Percentiles rank a stretch among this genome's conserved stretches.
phyloP scores from a whole-genome alignment of 805 yeast genomes.

The Candida pseudofarinosa region DNA sequence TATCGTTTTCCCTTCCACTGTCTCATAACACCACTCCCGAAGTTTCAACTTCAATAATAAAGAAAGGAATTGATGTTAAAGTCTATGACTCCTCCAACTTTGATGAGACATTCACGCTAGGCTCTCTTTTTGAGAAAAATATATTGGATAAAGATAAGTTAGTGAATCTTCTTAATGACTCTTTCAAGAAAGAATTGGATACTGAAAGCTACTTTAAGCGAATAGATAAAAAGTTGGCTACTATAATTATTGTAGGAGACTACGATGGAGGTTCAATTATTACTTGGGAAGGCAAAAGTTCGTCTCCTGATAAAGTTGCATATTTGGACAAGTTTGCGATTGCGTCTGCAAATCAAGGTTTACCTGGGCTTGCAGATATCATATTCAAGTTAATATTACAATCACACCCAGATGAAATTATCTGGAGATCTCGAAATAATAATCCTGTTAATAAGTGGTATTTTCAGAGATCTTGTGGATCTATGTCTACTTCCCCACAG shows the following conservation, averaged over 20 bases:
- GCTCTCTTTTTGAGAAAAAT: constrained; percentile 31
- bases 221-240: constrained; percentile 63
- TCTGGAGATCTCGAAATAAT: constrained; percentile 84
- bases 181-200: constrained; percentile 71
- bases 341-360: constrained; percentile 75
- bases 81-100: constrained; percentile 32
- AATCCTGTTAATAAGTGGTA: constrained; percentile 98
- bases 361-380: constrained; percentile 90
- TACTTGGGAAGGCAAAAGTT: constrained; percentile 60
- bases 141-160: constrained; percentile 55
- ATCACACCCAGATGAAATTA: constrained; percentile 63
- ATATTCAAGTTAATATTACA: constrained; percentile 77
- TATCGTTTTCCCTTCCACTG: constrained; percentile 87
- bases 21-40: constrained; percentile 49
- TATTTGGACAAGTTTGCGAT: constrained; percentile 95
- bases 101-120: constrained; percentile 35
- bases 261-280: constrained; percentile 94
- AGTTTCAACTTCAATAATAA: constrained; percentile 71
- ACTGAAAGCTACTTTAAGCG: constrained; percentile 62
- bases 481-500: constrained; percentile 24
- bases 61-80: constrained; percentile 65
- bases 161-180: constrained; percentile 63
- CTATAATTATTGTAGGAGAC: constrained; percentile 82
- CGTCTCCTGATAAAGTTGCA: constrained; percentile 43
- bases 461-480: constrained; percentile 81